Conservation (phyloP, 225 moss, liverwort and hornwort species). For the Climacium dendroides region DNA sequence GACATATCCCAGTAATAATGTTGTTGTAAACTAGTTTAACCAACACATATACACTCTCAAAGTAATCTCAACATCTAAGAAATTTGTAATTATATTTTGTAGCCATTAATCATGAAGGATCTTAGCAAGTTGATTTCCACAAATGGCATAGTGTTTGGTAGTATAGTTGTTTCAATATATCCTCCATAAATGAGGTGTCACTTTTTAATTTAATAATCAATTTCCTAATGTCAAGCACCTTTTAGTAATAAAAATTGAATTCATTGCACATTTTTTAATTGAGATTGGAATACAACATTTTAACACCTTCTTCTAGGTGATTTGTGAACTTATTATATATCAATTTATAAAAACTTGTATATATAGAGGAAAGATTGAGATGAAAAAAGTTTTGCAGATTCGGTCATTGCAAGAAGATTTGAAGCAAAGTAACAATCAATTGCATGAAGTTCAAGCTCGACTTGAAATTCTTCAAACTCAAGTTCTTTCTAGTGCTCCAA, state of each 20-base stretch:
- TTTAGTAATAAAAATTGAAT: background rate
- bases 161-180: background rate
- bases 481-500: slow-evolving; percentile 11
- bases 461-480: slow-evolving; percentile 62
- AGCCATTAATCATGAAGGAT: background rate
- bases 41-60: background rate
- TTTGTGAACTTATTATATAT: background rate
- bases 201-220: background rate
- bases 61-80: background rate
- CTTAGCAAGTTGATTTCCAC: background rate
- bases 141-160: background rate
- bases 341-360: background rate
- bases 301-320: background rate
- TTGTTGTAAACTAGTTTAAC: background rate
- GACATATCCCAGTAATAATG: background rate
- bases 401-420: slow-evolving; percentile 53
- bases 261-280: background rate
- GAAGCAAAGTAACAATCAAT: slow-evolving; percentile 58
- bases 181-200: background rate
- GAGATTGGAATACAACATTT: background rate
- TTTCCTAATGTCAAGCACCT: background rate
- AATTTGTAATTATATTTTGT: background rate
- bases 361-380: background rate
- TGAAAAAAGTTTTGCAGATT: slow-evolving; percentile 15
- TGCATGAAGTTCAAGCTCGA: slow-evolving; percentile 65